These are phyloP conservation scores for Alternaria consortialis DNA, from an alignment of 2,329 filamentous ascomycete genomes.

Conservation along the genomic window DNA sequence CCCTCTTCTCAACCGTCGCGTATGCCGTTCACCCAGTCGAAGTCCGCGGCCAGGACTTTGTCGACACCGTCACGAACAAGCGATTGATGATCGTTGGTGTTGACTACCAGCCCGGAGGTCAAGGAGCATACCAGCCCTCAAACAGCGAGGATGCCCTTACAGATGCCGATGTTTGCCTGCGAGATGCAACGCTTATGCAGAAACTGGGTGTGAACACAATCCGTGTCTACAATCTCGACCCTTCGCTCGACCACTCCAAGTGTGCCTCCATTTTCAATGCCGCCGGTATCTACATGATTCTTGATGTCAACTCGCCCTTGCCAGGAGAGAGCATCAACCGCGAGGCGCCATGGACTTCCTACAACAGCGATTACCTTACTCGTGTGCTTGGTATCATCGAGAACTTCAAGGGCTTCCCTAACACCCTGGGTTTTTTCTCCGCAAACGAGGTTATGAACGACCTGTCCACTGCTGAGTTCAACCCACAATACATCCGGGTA, in stretches of 20 bases:
- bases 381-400: constrained; percentile 71
- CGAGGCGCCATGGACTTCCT: constrained; percentile 62
- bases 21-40: constrained; percentile 65
- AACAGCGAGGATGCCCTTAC: constrained; percentile 64
- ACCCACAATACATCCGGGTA: constrained; percentile 67
- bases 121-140: constrained; percentile 63
- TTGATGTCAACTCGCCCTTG: constrained; percentile 71
- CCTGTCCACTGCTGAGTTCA: constrained; percentile 58
- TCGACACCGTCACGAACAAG: constrained; percentile 65
- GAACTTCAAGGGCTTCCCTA: constrained; percentile 72
- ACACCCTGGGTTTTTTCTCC: constrained; percentile 72
- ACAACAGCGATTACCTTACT: constrained; percentile 64
- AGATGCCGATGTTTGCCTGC: constrained; percentile 65
- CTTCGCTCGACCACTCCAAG: constrained; percentile 66
- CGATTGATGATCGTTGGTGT: constrained; percentile 70
- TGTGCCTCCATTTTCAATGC: constrained; percentile 72
- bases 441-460: constrained; percentile 76
- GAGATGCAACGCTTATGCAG: constrained; percentile 72
- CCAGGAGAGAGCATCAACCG: constrained; percentile 66
- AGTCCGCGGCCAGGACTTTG: constrained; percentile 68
- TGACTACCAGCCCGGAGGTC: constrained; percentile 69
- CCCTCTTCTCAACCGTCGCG: constrained; percentile 54
- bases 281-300: constrained; percentile 71
- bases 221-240: constrained; percentile 71
- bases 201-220: constrained; percentile 69